A percentile compares a stretch with the other conserved stretches of the same genome.
phyloP scores from a whole-genome alignment of 495 filamentous ascomycete genomes.

The Neurospora sp. region DNA sequence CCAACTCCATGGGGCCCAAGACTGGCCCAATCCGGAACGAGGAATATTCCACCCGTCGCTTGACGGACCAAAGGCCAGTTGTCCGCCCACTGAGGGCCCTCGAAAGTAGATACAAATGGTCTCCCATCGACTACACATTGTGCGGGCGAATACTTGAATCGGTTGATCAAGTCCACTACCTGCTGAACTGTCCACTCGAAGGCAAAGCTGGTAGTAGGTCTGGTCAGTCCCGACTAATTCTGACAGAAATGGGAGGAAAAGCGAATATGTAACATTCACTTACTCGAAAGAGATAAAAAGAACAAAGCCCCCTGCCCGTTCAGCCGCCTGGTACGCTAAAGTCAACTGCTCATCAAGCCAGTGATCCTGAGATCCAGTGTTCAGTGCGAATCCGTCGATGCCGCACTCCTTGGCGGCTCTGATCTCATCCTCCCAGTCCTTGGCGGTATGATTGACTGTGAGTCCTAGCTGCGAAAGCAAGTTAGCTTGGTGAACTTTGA shows the following conservation, averaged over 20 bases:
- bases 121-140: slow-evolving; percentile 47
- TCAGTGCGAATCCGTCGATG: slow-evolving; percentile 67
- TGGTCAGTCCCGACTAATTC: neutral
- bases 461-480: slow-evolving; percentile 26
- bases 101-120: slow-evolving; percentile 65
- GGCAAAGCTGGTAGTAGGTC: slow-evolving; percentile 24
- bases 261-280: too few relatives aligned
- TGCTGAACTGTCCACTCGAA: slow-evolving; percentile 45
- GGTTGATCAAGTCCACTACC: slow-evolving; percentile 49
- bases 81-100: slow-evolving; percentile 44
- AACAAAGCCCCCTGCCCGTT: slow-evolving; percentile 41
- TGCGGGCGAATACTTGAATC: slow-evolving; percentile 38
- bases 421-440: slow-evolving; percentile 53
- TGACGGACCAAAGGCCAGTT: slow-evolving; percentile 50
- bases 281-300: slow-evolving; percentile 63
- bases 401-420: slow-evolving; percentile 46
- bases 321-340: slow-evolving; percentile 47
- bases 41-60: slow-evolving; percentile 40
- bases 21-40: slow-evolving; percentile 56
- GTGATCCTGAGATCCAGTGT: slow-evolving; percentile 46
- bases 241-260: too few relatives aligned
- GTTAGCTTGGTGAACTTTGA: neutral
- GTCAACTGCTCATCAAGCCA: slow-evolving; percentile 41
- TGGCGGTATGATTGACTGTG: slow-evolving; percentile 29
- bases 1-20: slow-evolving; percentile 43